Base-by-base conservation (phyloP, 2,329 filamentous ascomycete genomes). In the Ceratocystiopsis brevicomis region DNA sequence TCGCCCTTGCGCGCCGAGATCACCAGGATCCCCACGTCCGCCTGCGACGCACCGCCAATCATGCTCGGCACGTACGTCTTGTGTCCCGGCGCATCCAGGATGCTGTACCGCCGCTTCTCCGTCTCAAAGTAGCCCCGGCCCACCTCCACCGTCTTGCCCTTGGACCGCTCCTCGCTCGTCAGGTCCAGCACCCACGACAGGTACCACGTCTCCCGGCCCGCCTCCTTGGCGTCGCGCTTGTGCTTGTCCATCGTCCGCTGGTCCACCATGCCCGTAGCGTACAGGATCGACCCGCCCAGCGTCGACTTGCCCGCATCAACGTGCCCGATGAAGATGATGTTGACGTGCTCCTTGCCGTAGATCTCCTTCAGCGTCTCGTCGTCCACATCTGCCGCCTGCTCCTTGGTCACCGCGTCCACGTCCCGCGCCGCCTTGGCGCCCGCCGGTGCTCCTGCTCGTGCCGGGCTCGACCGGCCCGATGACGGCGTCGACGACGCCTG, bases 251-350 rank as follows among this genome's bases (percentile, higher is more conserved):
- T 76, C 34, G 90, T 98, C 59, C 90, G 77, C 63, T 98, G 86
- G 56, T 98, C 92, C n/a, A 98, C 90, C 90, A 96, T 98, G 47
- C 90, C 90, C 6, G 88, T 95, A 42, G 76, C 77, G 60, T 90
- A 94, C 14, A 98, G 69, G 49, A 98, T 93, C 42, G 83, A 83
- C 41, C 90, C 90, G 57, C 90, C 90, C 6, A 98, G 71, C 3
- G 90, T 98, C 36, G 86, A 95, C 67, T 98, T 98, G 53, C 90
- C 90, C 42, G 90, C 90, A 66, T 98, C 90, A 54, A 98, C 92
- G 69, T 98, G 90, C 42, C 52, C 88, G 56, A 96, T 81, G 64
- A 96, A 95, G 51, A 96, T 94, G 53, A 98, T 81, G 63, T 98
- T 98, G 55, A 98, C 66, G 53, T 79, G 75, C 57, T 79, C 86